Percentiles rank a stretch among this genome's conserved stretches.
These are phyloP conservation scores for Cladosporium colombiae DNA, from an alignment of 2,329 filamentous ascomycete genomes.

Conservation along the genomic window DNA sequence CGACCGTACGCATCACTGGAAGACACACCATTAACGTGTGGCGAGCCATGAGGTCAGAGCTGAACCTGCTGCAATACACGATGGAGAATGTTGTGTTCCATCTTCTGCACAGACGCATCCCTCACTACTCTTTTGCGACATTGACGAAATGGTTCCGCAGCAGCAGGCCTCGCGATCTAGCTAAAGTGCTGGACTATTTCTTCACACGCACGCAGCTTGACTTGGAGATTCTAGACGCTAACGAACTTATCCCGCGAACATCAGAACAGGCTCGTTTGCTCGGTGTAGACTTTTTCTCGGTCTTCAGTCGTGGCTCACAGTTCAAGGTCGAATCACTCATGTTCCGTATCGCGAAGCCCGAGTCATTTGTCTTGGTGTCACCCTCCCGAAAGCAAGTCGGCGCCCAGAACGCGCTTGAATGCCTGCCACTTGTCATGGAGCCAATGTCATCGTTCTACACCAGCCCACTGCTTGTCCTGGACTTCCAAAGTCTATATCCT, in stretches of 20 bases:
- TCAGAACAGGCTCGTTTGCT: slow-evolving; percentile 92
- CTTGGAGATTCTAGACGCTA: slow-evolving; percentile 86
- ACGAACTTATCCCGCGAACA: slow-evolving; percentile 83
- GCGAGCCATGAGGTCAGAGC: slow-evolving; percentile 90
- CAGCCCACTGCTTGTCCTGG: slow-evolving; percentile 83
- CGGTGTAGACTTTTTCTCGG: slow-evolving; percentile 94
- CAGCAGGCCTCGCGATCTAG: slow-evolving; percentile 66
- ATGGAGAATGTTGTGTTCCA: slow-evolving; percentile 97
- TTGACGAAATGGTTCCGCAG: slow-evolving; percentile 81
- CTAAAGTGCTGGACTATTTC: slow-evolving; percentile 78
- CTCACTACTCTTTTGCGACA: slow-evolving; percentile 78
- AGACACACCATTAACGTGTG: slow-evolving; percentile 97
- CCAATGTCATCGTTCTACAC: slow-evolving; percentile 93
- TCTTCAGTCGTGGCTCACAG: slow-evolving; percentile 91
- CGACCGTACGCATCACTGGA: slow-evolving; percentile 87
- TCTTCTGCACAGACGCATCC: slow-evolving; percentile 80
- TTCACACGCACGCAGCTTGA: slow-evolving; percentile 74
- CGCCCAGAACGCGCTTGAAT: slow-evolving; percentile 90
- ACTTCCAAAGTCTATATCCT: slow-evolving; percentile 95
- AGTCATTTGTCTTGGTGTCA: slow-evolving; percentile 88
- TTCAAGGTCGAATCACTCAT: slow-evolving; percentile 99
- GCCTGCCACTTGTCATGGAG: slow-evolving; percentile 94
- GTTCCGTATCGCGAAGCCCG: slow-evolving; percentile 97
- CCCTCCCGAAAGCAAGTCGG: slow-evolving; percentile 91
- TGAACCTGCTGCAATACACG: slow-evolving; percentile 90